Conservation (phyloP, 805 yeast genomes). For the Lipomyces anomalus region DNA sequence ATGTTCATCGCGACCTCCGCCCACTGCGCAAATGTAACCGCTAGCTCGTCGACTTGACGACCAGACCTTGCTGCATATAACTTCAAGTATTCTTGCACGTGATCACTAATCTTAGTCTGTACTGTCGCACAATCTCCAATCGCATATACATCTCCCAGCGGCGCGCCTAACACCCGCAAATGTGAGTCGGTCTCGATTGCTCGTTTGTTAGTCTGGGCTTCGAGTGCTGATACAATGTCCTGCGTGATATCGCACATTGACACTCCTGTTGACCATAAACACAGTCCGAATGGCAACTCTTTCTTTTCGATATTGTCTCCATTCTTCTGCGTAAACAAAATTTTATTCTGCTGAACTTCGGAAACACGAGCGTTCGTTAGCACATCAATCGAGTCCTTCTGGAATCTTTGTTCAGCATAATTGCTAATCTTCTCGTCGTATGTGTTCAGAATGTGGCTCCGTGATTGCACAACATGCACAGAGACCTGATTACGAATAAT, state of each 20-base stretch:
- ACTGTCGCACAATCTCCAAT: constrained; percentile 69
- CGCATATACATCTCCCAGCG: constrained; percentile 61
- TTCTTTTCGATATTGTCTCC: constrained; percentile 39
- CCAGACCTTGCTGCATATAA: constrained; percentile 19
- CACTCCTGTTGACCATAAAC: constrained; percentile 75
- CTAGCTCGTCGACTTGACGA: constrained; percentile 10
- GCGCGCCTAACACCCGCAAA: constrained; percentile 62
- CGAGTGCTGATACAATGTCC: constrained; percentile 47
- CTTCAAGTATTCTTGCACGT: constrained; percentile 46
- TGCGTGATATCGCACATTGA: constrained; percentile 59
- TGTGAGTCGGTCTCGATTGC: constrained; percentile 78
- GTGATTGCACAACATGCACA: constrained; percentile 64
- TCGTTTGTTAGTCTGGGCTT: constrained; percentile 52
- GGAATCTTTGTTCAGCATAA: constrained; percentile 59
- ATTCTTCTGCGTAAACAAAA: constrained; percentile 50
- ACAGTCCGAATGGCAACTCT: constrained; percentile 59
- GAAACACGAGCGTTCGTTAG: constrained; percentile 60
- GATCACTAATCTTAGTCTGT: constrained; percentile 53
- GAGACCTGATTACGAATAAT: constrained; percentile 57
- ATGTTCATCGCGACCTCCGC: constrained; percentile 45
- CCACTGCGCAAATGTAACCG: constrained; percentile 40
- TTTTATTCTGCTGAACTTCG: constrained; percentile 51
- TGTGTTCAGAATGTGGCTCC: constrained; percentile 62
- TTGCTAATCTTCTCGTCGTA: constrained; percentile 60
- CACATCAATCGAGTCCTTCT: constrained; percentile 57